phyloP scores from a whole-genome alignment of 148 eudicot species.

The Diospyros kaki region DNA sequence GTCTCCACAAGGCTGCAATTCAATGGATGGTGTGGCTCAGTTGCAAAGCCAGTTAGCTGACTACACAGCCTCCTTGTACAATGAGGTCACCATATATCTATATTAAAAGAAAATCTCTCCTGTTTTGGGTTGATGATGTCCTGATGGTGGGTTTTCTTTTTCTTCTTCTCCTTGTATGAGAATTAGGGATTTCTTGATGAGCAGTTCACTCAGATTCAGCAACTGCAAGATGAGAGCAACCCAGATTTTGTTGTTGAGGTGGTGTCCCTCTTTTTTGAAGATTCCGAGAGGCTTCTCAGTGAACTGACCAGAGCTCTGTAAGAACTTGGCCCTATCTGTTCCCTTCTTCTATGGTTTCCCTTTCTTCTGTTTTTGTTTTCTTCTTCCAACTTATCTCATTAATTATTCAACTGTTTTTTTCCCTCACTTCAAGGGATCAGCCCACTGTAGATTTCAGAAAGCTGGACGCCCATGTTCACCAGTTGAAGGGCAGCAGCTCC shows the following conservation, averaged over 20 bases:
- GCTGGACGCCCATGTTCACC: constrained; percentile 74
- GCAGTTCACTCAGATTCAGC: constrained; percentile 57
- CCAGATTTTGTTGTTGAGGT: constrained; percentile 76
- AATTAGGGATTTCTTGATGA: constrained; percentile 59
- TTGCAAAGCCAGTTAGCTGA: constrained; percentile 42
- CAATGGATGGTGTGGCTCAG: constrained; percentile 28
- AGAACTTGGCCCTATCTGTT: neutral
- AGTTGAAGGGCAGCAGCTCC: constrained; percentile 86
- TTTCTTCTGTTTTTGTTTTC: neutral
- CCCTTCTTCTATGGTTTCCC: neutral
- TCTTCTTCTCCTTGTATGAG: neutral
- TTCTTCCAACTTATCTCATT: neutral
- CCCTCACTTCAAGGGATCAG: constrained; percentile 37
- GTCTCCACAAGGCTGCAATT: neutral
- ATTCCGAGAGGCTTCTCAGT: constrained; percentile 62
- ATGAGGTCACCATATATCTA: constrained; percentile 29
- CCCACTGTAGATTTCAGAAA: constrained; percentile 58
- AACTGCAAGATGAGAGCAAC: constrained; percentile 73
- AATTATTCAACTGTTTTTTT: neutral
- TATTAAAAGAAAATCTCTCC: no score
- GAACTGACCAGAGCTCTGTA: constrained; percentile 49
- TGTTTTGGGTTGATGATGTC: neutral
- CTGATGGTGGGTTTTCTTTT: neutral
- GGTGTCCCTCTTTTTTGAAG: constrained; percentile 61
- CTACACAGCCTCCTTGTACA: constrained; percentile 40